These are phyloP conservation scores for Geranomyces variabilis DNA, from an alignment of 192 early-diverging fungal species.

Conservation along the genomic window DNA sequence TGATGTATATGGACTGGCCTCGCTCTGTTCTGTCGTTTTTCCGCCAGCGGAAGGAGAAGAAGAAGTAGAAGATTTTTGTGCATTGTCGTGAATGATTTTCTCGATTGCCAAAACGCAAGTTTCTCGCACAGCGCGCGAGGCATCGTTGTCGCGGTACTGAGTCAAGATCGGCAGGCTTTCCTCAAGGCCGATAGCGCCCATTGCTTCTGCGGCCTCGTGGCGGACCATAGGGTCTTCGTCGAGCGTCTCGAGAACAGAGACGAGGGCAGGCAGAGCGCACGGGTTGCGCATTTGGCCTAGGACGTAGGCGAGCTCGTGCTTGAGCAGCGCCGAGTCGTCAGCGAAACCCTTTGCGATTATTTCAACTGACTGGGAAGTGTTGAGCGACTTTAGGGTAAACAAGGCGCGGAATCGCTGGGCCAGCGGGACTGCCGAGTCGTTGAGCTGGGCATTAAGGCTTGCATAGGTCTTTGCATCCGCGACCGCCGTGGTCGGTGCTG, in stretches of 20 bases:
- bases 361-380: conserved; percentile 71
- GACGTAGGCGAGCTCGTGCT: conserved; percentile 96
- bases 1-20: conserved; percentile 63
- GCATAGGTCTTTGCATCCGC: conserved; percentile 24
- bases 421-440: conserved; percentile 54
- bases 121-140: conserved; percentile 72
- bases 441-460: conserved; percentile 31
- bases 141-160: conserved; percentile 66
- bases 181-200: conserved; percentile 82
- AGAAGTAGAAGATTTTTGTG: conserved; percentile 24
- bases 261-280: conserved; percentile 71
- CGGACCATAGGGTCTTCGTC: conserved; percentile 91
- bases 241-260: conserved; percentile 66
- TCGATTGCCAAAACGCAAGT: conserved; percentile 90
- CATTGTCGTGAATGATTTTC: conserved; percentile 76
- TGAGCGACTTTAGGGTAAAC: conserved; percentile 87
- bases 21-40: conserved; percentile 25
- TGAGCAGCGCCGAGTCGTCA: conserved; percentile 85
- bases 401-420: conserved; percentile 88
- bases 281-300: conserved; percentile 92
- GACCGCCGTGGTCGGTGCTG: neutral
- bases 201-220: conserved; percentile 96
- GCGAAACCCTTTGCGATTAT: conserved; percentile 80
- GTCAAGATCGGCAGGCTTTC: conserved; percentile 71
- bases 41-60: too few species aligned